These are phyloP conservation scores for Eremothecium sinecaudum DNA, from an alignment of 1,139 yeast species.

Conservation along the genomic window DNA sequence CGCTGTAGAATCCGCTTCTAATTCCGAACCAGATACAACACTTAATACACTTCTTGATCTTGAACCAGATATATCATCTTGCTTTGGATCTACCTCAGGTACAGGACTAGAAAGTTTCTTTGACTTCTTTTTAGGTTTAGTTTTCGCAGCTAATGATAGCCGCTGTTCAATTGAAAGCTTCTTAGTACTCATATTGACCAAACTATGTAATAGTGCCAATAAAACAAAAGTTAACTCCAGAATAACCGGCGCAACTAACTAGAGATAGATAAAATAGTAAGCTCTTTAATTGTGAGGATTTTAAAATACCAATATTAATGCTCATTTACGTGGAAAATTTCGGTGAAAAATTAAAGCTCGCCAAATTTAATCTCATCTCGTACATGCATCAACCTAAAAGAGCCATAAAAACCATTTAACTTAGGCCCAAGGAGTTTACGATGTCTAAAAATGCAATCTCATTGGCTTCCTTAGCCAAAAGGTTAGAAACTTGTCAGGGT, in stretches of 20 bases:
- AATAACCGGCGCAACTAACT: too few relatives aligned
- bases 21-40: background rate
- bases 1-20: background rate
- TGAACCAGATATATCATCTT: conserved; percentile 1
- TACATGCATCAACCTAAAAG: background rate
- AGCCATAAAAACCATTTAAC: background rate
- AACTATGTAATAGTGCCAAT: too few relatives aligned
- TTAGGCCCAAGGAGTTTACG: conserved; percentile 3
- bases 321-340: too few relatives aligned
- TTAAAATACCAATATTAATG: too few relatives aligned
- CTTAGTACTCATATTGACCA: conserved; percentile 12
- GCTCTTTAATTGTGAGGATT: too few relatives aligned
- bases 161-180: conserved; percentile 69
- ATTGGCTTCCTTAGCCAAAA: conserved; percentile 26
- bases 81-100: conserved; percentile 6
- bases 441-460: conserved; percentile 26
- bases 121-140: conserved; percentile 28
- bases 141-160: conserved; percentile 68
- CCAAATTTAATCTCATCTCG: background rate
- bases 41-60: too few relatives aligned
- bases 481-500: conserved; percentile 30
- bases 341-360: too few relatives aligned
- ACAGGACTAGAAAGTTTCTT: conserved; percentile 14
- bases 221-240: too few relatives aligned
- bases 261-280: too few relatives aligned